Base-by-base conservation (phyloP, 768 basidiomycete species). In the Crepidotus variabilis region DNA sequence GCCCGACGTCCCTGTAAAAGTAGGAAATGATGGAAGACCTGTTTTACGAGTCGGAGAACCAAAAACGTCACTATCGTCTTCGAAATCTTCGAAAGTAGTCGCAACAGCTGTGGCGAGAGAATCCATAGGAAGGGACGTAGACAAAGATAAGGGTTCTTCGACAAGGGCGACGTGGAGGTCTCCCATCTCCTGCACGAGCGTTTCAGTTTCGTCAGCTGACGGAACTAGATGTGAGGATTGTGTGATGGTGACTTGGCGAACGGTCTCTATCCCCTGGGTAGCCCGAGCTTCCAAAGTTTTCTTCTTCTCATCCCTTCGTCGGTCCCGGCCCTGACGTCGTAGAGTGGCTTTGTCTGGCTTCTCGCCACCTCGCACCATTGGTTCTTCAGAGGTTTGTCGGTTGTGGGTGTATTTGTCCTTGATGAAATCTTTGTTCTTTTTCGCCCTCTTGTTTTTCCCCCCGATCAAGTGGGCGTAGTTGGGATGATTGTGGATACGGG, bases 251-350 rank as follows among this genome's bases (percentile, higher is more conserved):
- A 56, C 56, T 6, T 55, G 24, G 14, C 20, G 22, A 6, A 55
- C 48, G 8, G 60, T 56, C 10, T 57, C 64, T 18, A 63, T 56
- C 10, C 56, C 59, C 48, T 66, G 63, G 33, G 48, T 48, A 24
- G 75, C 71, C 51, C 66, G 65, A 9, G 65, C 63, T 58, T 74
- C 62, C 56, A 76, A 58, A 0, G 68, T 69, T 60, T 66, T 71
- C 35, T 70, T 62, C 55, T 78, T 79, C 58, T 80, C 76, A 52
- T 84, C 83, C 20, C 80, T 71, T 54, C 74, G 75, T 55, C 74
- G 76, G 60, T 86, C 84, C 35, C 82, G 76, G 24, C 71, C 75
- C 50, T 76, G 69, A 16, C 78, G 75, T 14, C 79, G 74, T 47
- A 36, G 54, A 43, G 43, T 35, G 4, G 50, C 53, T 47, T 59